Base-by-base conservation (phyloP, 108 stramenopile species). In the Schizochytrium sp. region DNA sequence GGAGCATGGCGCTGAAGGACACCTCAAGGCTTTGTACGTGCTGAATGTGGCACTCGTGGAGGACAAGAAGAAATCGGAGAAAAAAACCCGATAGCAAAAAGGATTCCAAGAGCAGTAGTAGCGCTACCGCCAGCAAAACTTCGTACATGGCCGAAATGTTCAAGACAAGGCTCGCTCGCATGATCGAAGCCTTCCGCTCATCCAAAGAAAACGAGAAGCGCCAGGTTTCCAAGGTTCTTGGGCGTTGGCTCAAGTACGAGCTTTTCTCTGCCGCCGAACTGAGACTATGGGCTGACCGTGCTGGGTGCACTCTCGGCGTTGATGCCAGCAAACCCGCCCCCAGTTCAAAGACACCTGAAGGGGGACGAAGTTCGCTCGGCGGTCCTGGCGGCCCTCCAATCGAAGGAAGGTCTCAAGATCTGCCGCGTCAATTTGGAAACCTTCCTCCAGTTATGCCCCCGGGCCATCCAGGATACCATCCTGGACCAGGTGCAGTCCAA, bases 71-170 rank as follows among this genome's bases (percentile, higher is more conserved):
- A 55, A 83, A 53, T 5, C 17, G 5, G 28, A 55, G 10, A 83
- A 83, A 55, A 55, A 83, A 53, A 10, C 17, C 17, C 45, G 55
- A 46, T 0, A 28, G 5, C 45, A 55, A 28, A 7, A 38, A 8
- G 28, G 28, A 28, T 10, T 69, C 64, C 17, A 10, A 17, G 57
- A 58, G 57, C 57, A 58, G 57, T 17, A 17, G 57, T 44, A 13
- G 12, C 64, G 44, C 40, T 38, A 5, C 64, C 28, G 15, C 40
- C 15, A 44, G 15, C 3, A 69, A 69, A 44, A 69, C 64, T 0
- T 69, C 64, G 28, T 83, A 83, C 76, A 55, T 83, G 76, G 76
- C 76, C 5, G 76, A 83, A 28, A 83, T 83, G 76, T 55, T 83
- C 2, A n/a, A 38, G 7, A 5, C 76, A 10, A 83, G 53, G 28